phyloP scores from a whole-genome alignment of 371 early-diverging fungal genomes.

The Rhizopus arrhizus region DNA sequence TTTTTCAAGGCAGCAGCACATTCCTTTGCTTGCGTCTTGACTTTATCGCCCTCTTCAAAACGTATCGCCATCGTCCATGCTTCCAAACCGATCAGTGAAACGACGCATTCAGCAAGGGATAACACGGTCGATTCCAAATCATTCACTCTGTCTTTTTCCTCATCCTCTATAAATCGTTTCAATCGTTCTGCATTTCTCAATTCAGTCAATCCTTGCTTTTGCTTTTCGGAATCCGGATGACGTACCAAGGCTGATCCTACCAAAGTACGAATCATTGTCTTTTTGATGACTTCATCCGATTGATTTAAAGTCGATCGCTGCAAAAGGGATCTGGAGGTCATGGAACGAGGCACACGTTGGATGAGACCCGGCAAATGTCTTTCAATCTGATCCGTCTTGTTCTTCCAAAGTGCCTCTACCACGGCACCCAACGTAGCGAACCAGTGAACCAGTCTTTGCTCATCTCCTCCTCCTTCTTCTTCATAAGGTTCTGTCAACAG shows the following conservation, averaged over 20 bases:
- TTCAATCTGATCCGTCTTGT: conserved; percentile 27
- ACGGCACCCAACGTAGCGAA: conserved; percentile 38
- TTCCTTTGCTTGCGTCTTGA: too few species aligned
- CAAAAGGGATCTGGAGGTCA: conserved; percentile 15
- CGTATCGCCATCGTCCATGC: too few species aligned
- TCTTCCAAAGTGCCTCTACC: conserved; percentile 39
- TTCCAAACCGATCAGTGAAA: too few species aligned
- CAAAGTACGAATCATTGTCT: conserved; percentile 30
- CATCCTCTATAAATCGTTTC: too few species aligned
- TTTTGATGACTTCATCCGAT: conserved; percentile 32
- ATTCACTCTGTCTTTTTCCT: too few species aligned
- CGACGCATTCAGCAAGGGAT: too few species aligned
- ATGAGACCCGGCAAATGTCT: conserved; percentile 23
- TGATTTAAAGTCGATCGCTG: conserved; percentile 18
- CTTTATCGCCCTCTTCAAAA: too few species aligned
- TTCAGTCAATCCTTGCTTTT: conserved; percentile 33
- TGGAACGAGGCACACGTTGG: conserved; percentile 33
- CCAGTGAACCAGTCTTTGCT: conserved; percentile 38
- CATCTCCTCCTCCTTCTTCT: conserved; percentile 17
- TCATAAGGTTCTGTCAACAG: conserved; percentile 14
- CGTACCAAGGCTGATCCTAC: conserved; percentile 33
- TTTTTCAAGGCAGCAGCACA: too few species aligned
- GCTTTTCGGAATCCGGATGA: conserved; percentile 13
- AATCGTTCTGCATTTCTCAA: conserved; percentile 27
- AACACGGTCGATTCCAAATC: too few species aligned